These are phyloP conservation scores for Trematosphaeria pertusa DNA, from an alignment of 2,329 filamentous ascomycete species.

Conservation along the genomic window DNA sequence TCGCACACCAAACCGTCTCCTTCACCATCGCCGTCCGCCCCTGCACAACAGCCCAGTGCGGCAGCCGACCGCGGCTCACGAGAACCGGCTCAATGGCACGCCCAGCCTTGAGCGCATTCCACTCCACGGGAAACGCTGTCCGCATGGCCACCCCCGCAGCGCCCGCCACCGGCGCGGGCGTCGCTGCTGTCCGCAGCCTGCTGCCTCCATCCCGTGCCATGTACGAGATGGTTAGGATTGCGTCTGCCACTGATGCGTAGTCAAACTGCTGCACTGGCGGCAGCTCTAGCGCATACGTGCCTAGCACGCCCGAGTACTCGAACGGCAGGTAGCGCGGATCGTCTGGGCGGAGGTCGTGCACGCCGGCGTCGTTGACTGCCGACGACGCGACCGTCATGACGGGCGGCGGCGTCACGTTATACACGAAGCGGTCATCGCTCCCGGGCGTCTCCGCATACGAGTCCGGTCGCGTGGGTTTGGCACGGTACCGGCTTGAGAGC, in stretches of 20 bases:
- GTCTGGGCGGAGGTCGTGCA: conserved; percentile 43
- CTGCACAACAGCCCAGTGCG: too few relatives aligned
- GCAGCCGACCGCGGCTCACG: too few relatives aligned
- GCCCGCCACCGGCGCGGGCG: too few relatives aligned
- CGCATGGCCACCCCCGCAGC: too few relatives aligned
- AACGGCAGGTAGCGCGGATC: conserved; percentile 47
- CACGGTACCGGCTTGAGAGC: conserved; percentile 3
- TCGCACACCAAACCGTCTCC: too few relatives aligned
- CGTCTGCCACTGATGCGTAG: conserved; percentile 43
- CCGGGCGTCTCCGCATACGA: neutral
- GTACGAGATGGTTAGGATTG: conserved; percentile 47
- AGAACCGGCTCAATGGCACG: too few relatives aligned
- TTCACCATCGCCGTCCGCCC: too few relatives aligned
- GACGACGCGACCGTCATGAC: conserved; percentile 23
- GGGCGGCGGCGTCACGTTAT: conserved; percentile 10
- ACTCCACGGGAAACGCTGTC: too few relatives aligned
- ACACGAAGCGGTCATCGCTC: too few relatives aligned
- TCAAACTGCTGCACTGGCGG: conserved; percentile 42
- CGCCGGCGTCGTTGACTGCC: conserved; percentile 38
- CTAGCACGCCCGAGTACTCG: conserved; percentile 47
- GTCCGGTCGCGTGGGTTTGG: conserved; percentile 7
- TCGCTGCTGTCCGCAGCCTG: too few relatives aligned
- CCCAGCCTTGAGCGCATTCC: too few relatives aligned
- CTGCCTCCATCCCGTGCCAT: conserved; percentile 41
- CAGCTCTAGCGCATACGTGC: conserved; percentile 42